Evolutionary conservation across 2,329 filamentous ascomycete species (phyloP), one percentile per base, ranked within the genome.

Genomic region (Aureobasidium lini): DNA sequence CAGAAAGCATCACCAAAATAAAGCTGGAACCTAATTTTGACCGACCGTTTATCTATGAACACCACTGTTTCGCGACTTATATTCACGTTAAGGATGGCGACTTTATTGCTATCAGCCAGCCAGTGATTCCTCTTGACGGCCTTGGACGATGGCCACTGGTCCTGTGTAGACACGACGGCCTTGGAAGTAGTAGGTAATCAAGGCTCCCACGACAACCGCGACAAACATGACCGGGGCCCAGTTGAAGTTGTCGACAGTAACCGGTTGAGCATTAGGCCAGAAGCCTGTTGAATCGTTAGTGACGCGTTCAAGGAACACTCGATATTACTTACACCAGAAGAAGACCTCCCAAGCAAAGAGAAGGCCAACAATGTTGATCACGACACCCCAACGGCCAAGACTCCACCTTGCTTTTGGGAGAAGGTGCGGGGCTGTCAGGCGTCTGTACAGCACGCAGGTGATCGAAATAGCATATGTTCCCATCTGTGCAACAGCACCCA

Each of bases 401-500:
- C 68, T 72, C 71, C 72, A 76, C 31, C 69, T 66, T 50, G 71
- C 71, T 47, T 66, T 62, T 13, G 73, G 72, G 6, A 77, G 68
- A 6, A 71, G 68, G 50, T 72, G 69, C 0, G 71, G 72, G 40
- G 71, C 66, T 28, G 65, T 66, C 47, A 76, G 62, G 43, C 74
- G 71, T 37, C 72, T 68, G 62, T 71, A 73, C 18, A 76, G 66
- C 8, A 77, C 70, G 59, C 71, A 72, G 57, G 71, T 70, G 59
- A 77, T 75, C 18, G 67, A 70, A 58, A 77, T 66, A 46, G 72
- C 66, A 67, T 76, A 78, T 11, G 73, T 74, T 9, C 70, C 71
- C 68, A 76, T 71, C 6, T 74, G 64, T 6, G 70, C 69, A 5
- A 72, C 70, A 15, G 72, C 65, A 52, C 69, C 69, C n/a, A 76